These are phyloP conservation scores for Alternaria sp. DNA, from an alignment of 2,329 filamentous ascomycete species.

Conservation along the genomic window DNA sequence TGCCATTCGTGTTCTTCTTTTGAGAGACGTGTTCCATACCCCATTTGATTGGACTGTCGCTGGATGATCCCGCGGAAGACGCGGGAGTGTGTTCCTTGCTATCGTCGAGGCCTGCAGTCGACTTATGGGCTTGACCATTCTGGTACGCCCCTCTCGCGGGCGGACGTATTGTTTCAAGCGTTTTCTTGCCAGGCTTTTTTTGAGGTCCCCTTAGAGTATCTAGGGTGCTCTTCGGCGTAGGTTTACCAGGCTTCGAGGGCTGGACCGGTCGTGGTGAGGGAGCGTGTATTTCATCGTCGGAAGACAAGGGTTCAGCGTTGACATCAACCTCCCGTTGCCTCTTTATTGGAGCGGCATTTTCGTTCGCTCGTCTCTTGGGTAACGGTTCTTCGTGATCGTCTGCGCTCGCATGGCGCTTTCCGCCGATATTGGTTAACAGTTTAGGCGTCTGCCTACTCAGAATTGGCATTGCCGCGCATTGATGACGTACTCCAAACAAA, in stretches of 20 bases:
- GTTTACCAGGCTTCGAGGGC: conserved; percentile 4
- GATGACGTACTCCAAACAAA: not conserved
- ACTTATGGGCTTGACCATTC: conserved; percentile 21
- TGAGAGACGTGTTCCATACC: conserved; percentile 25
- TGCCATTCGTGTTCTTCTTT: conserved; percentile 2
- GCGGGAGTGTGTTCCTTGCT: conserved; percentile 30
- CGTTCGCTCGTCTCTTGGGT: conserved; percentile 12
- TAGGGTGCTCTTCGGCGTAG: not conserved
- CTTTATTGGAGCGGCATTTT: not conserved
- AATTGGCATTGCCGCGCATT: conserved; percentile 19
- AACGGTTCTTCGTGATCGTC: conserved; percentile 49
- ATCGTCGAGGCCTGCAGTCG: conserved; percentile 10
- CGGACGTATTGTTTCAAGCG: conserved; percentile 6
- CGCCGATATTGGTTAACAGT: conserved; percentile 44
- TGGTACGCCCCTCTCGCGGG: conserved; percentile 19
- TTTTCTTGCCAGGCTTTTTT: conserved; percentile 5
- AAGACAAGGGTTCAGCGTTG: conserved; percentile 33
- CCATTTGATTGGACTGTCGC: conserved; percentile 8
- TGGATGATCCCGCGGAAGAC: conserved; percentile 15
- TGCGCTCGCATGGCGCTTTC: conserved; percentile 47
- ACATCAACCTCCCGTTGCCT: conserved; percentile 19
- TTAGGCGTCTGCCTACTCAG: conserved; percentile 17
- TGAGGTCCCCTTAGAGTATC: conserved; percentile 18
- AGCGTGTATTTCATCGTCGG: conserved; percentile 29
- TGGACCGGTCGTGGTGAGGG: conserved; percentile 14